A percentile compares a stretch with the other conserved stretches of the same genome.
phyloP scores from a whole-genome alignment of 768 basidiomycete species.

The Galerina sulciceps region DNA sequence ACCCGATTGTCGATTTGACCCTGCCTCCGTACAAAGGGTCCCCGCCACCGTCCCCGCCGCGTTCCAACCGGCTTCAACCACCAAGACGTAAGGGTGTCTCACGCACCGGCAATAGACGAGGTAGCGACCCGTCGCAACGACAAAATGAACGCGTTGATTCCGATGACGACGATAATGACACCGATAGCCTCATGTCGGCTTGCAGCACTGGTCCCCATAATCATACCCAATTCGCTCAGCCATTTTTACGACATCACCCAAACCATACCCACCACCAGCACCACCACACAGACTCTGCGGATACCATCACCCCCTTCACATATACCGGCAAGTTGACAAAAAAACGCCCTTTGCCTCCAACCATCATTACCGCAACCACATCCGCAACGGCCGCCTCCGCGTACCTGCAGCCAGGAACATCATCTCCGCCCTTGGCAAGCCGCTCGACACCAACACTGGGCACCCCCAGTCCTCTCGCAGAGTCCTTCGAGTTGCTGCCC shows the following conservation, averaged over 20 bases:
- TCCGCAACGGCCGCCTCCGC: neutral
- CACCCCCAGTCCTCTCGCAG: neutral
- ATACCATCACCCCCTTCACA: neutral
- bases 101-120: neutral
- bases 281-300: neutral
- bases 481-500: neutral
- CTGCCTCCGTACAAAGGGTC: neutral
- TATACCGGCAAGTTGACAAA: neutral
- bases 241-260: neutral
- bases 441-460: neutral
- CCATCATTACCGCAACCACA: neutral
- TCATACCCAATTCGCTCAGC: neutral
- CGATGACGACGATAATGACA: slow-evolving; percentile 12
- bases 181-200: slow-evolving; percentile 4
- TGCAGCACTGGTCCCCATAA: neutral
- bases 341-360: neutral
- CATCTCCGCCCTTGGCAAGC: neutral
- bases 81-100: neutral
- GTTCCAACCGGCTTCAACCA: neutral
- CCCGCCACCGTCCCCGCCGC: neutral
- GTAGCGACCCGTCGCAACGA: neutral
- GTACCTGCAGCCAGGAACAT: neutral
- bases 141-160: neutral
- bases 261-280: slow-evolving; percentile 1
- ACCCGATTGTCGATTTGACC: slow-evolving; percentile 13